Base-by-base conservation (phyloP, 2,329 filamentous ascomycete species). In the Cladosporium halotolerans region DNA sequence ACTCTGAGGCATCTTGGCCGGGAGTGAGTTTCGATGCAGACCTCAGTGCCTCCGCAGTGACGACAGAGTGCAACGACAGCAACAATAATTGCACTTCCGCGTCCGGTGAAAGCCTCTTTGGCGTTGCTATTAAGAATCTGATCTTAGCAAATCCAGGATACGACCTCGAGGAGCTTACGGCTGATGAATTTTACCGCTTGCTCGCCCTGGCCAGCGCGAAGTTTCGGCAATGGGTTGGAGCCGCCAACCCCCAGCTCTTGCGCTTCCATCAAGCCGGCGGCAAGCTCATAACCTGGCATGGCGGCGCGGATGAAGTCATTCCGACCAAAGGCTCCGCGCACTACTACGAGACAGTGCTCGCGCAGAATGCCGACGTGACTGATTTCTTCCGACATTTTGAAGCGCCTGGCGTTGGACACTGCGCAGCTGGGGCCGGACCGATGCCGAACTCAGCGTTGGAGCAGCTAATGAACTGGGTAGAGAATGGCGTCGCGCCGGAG, bases 221-320 rank as follows among this genome's bases (percentile, higher is more conserved):
- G 50, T 74, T 69, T 53, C 23, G 23, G 5, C 55, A 63, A 19
- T 74, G 69, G 67, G 65, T 74, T 39, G 57, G 55, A 8, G 55
- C 60, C 4, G 52, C 60, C 19, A 61, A 72, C 41, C 66, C 71
- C 2, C 66, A 74, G 54, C 63, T 76, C 0, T 62, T 63, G 0
- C 58, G 43, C 0, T 76, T 75, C 58, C 63, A 63, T 14, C 45
- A 58, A 1, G 52, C 59, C 1, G 72, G 70, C 0, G 72, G 68
- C 1, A 76, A 75, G 55, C 65, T 76, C 59, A 65, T 76, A 11
- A 69, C 66, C 2, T 76, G 68, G 67, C 72, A 75, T 45, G 74
- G 71, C 9, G 53, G 66, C n/a, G 62, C 58, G 5, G 66, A 49
- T 14, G 10, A n/a, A 4, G 16, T 16, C 8, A 49, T 49, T 14